These are phyloP conservation scores for Aspergillus hiratsukae DNA, from an alignment of 2,329 filamentous ascomycete species.

Conservation along the genomic window DNA sequence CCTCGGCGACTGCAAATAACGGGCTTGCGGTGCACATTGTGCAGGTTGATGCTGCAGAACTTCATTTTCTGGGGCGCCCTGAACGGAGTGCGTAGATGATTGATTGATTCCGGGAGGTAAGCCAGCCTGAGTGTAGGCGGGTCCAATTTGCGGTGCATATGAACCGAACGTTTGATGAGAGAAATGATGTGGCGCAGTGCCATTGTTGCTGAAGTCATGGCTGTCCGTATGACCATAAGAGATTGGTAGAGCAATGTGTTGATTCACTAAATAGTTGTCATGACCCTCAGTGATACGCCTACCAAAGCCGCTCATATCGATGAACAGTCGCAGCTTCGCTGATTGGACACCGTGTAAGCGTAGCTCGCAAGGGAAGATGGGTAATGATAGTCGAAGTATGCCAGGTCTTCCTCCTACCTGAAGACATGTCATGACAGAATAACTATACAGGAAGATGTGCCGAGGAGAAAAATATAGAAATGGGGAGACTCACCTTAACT, in stretches of 20 bases:
- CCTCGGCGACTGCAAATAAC: conserved; percentile 29
- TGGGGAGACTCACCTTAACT: neutral
- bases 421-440: neutral
- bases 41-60: conserved; percentile 29
- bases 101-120: conserved; percentile 28
- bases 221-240: conserved; percentile 28
- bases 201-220: conserved; percentile 28
- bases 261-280: conserved; percentile 31
- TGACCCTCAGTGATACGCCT: conserved; percentile 35
- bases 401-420: neutral
- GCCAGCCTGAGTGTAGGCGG: conserved; percentile 31
- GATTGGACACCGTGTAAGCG: neutral
- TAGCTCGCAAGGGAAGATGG: neutral
- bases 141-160: conserved; percentile 34
- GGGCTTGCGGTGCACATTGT: conserved; percentile 29
- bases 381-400: neutral
- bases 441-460: neutral
- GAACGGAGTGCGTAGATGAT: conserved; percentile 28
- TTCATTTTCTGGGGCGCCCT: conserved; percentile 30
- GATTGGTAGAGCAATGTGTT: conserved; percentile 28
- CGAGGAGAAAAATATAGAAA: neutral
- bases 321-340: neutral
- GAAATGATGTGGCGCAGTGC: conserved; percentile 29
- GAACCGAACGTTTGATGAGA: conserved; percentile 32
- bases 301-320: conserved; percentile 37